Evolutionary conservation across 805 yeast species (phyloP).

Genomic region (Metschnikowia chrysomelidarum): DNA sequence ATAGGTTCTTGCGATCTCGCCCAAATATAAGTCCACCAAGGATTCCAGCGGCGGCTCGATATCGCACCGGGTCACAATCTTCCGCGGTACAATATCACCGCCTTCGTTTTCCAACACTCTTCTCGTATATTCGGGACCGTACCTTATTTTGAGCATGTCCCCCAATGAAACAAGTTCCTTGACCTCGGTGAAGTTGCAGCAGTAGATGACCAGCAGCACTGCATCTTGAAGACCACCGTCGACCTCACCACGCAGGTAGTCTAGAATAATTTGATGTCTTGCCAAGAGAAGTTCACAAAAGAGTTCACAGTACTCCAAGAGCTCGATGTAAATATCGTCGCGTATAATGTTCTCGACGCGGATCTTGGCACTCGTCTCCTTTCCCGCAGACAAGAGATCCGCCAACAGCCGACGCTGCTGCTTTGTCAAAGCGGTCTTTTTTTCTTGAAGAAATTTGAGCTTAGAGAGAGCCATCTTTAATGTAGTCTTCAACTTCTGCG

Average conservation of each 20-base stretch:
- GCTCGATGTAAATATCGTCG: constrained; percentile 76
- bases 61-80: constrained; percentile 58
- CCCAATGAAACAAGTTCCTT: constrained; percentile 63
- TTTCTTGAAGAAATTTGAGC: constrained; percentile 67
- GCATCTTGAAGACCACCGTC: constrained; percentile 75
- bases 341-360: constrained; percentile 81
- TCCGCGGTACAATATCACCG: constrained; percentile 59
- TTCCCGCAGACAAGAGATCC: constrained; percentile 63
- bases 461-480: constrained; percentile 71
- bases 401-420: constrained; percentile 72
- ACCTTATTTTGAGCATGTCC: constrained; percentile 60
- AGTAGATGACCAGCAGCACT: constrained; percentile 61
- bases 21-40: constrained; percentile 65
- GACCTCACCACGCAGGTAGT: constrained; percentile 37
- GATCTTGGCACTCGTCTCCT: constrained; percentile 79
- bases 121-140: constrained; percentile 65
- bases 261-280: constrained; percentile 60
- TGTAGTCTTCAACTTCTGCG: constrained; percentile 37
- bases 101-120: constrained; percentile 50
- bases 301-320: constrained; percentile 74
- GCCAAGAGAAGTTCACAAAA: constrained; percentile 82
- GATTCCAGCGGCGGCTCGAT: constrained; percentile 65
- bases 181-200: constrained; percentile 72
- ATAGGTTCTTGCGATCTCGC: constrained; percentile 80
- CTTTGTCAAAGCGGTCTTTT: constrained; percentile 71